These are phyloP conservation scores for Phialophora expanda DNA, from an alignment of 2,329 filamentous ascomycete species.

Conservation along the genomic window DNA sequence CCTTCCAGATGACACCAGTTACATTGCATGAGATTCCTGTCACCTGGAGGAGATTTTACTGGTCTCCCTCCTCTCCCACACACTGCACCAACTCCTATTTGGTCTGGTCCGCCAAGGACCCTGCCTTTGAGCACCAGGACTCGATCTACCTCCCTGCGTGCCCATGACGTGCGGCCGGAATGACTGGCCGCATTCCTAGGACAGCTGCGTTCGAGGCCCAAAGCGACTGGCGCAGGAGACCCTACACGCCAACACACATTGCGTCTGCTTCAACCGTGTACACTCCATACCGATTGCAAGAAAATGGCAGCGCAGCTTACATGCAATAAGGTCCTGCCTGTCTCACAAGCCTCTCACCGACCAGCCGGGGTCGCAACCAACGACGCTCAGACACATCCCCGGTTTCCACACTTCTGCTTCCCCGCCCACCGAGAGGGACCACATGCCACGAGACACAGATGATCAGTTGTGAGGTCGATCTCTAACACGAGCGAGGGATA, in stretches of 20 bases:
- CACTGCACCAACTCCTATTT: background rate
- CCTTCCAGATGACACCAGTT: background rate
- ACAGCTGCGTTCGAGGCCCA: background rate
- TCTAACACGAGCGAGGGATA: background rate
- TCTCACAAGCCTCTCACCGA: background rate
- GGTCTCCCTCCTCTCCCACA: background rate
- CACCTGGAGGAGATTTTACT: constrained; percentile 1
- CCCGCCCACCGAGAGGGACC: background rate
- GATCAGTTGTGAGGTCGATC: background rate
- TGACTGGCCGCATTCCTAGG: background rate
- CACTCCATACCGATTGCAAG: background rate
- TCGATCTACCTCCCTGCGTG: background rate
- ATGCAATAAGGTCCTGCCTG: background rate
- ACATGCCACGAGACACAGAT: background rate
- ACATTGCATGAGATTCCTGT: constrained; percentile 1
- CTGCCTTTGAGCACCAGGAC: background rate
- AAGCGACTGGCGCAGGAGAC: background rate
- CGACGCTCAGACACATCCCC: background rate
- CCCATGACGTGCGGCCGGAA: background rate
- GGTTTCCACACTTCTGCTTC: background rate
- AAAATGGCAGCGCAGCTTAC: background rate
- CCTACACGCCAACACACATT: background rate
- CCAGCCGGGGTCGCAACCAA: background rate
- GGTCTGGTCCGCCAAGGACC: background rate
- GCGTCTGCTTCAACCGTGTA: background rate